Evolutionary conservation across 2,329 filamentous ascomycete genomes (phyloP).

Genomic region (Tolypocladium guangdongense): DNA sequence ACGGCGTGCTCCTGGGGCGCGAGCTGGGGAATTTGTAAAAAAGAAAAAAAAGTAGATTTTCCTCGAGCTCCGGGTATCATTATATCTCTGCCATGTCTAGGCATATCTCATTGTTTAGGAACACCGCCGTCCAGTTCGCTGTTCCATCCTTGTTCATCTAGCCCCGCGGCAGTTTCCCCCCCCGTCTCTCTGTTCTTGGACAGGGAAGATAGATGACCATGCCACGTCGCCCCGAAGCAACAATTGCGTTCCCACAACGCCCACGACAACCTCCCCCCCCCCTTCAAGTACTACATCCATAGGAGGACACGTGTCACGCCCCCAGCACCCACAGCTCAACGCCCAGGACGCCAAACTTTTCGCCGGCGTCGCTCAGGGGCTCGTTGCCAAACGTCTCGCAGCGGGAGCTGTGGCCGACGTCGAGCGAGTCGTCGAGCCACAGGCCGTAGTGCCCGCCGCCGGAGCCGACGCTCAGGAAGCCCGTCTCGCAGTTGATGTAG

Average conservation of each 20-base stretch:
- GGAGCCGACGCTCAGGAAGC: conserved; percentile 78
- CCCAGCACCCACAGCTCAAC: conserved; percentile 94
- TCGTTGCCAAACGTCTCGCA: conserved; percentile 95
- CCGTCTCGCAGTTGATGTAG: conserved; percentile 82
- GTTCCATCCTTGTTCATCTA: not conserved
- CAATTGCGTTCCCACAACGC: not conserved
- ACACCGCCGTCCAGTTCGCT: not conserved
- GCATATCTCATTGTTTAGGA: not conserved
- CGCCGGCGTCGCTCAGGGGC: conserved; percentile 81
- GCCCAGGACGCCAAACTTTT: conserved; percentile 82
- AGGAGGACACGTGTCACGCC: conserved; percentile 13
- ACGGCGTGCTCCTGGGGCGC: too few species aligned
- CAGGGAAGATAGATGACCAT: not conserved
- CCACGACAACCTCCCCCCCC: too few species aligned
- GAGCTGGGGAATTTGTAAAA: not conserved
- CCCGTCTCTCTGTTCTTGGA: not conserved
- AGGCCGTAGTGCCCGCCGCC: conserved; percentile 84
- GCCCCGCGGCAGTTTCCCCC: not conserved
- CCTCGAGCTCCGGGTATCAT: not conserved
- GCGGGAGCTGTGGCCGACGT: conserved; percentile 69
- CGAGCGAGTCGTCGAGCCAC: conserved; percentile 81
- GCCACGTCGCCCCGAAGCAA: not conserved
- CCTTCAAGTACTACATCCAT: not conserved
- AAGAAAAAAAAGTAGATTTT: conserved; percentile 2
- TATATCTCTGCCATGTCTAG: not conserved